phyloP scores from a whole-genome alignment of 345 rosid genomes.

The Cochlearia excelsa region DNA sequence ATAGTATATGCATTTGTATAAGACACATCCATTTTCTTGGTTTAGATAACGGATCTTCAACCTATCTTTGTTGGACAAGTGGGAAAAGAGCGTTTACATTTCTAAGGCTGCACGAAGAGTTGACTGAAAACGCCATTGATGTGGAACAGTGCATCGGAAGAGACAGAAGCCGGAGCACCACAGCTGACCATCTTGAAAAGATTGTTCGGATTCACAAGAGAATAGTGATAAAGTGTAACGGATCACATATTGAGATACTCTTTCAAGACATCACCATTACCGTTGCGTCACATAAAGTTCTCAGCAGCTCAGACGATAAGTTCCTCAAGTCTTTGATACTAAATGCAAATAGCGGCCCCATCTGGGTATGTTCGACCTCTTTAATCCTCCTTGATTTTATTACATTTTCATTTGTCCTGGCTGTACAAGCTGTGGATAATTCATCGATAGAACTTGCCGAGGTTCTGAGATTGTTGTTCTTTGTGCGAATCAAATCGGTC shows the following conservation, averaged over 20 bases:
- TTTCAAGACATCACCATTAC: slow-evolving; percentile 51
- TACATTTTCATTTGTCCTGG: background rate
- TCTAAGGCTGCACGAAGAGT: slow-evolving; percentile 62
- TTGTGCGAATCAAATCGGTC: no score
- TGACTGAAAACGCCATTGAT: slow-evolving; percentile 39
- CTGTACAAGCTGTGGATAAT: no score
- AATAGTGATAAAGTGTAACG: slow-evolving; percentile 52
- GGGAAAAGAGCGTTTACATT: slow-evolving; percentile 64
- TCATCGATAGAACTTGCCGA: no score
- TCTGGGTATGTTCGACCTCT: slow-evolving; percentile 54
- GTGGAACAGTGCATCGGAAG: slow-evolving; percentile 40
- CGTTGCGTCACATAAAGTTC: slow-evolving; percentile 43
- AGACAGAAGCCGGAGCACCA: slow-evolving; percentile 35
- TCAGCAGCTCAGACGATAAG: slow-evolving; percentile 56
- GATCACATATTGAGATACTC: slow-evolving; percentile 50
- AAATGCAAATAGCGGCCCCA: slow-evolving; percentile 52
- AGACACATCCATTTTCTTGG: slow-evolving; percentile 4
- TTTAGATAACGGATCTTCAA: slow-evolving; percentile 84
- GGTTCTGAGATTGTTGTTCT: no score
- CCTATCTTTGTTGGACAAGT: slow-evolving; percentile 75
- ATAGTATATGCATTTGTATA: background rate
- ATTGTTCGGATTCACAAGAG: slow-evolving; percentile 51
- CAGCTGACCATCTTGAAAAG: slow-evolving; percentile 49
- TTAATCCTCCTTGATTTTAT: background rate
- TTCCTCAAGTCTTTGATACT: slow-evolving; percentile 50